Conservation (phyloP, 73 alveolate genomes). For the Paramecium bursaria region DNA sequence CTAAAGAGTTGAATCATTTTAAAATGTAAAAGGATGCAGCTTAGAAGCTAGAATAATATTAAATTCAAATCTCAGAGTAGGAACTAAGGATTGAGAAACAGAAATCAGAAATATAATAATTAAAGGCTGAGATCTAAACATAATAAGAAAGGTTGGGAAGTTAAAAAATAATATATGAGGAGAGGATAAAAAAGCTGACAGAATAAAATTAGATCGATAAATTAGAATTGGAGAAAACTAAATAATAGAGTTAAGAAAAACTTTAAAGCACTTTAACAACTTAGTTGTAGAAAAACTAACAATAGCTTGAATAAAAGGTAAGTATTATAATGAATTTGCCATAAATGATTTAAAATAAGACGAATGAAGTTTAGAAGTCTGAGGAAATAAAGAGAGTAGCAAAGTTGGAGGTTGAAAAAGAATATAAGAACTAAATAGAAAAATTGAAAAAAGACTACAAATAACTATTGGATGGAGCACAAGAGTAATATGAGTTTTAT, state of each 20-base stretch:
- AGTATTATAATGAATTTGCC: slow-evolving; percentile 63
- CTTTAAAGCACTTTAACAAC: slow-evolving; percentile 34
- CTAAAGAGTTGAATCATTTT: slow-evolving; percentile 53
- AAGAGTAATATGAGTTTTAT: slow-evolving; percentile 55
- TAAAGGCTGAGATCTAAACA: slow-evolving; percentile 8
- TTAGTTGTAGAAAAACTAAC: slow-evolving; percentile 39
- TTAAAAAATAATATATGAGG: slow-evolving; percentile 36
- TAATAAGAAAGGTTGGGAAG: slow-evolving; percentile 47
- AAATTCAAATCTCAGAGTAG: slow-evolving; percentile 18
- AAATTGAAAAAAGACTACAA: slow-evolving; percentile 50
- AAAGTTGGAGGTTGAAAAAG: slow-evolving; percentile 65
- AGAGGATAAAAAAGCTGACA: slow-evolving; percentile 10
- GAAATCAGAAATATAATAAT: slow-evolving; percentile 22
- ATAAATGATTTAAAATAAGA: slow-evolving; percentile 38
- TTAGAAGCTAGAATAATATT: slow-evolving; percentile 22
- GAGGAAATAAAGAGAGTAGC: slow-evolving; percentile 64
- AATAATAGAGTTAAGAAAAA: slow-evolving; percentile 48
- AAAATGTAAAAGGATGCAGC: slow-evolving; percentile 63
- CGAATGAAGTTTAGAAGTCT: slow-evolving; percentile 54
- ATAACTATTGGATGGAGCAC: background rate
- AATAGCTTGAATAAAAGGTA: slow-evolving; percentile 53
- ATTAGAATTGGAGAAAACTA: slow-evolving; percentile 3
- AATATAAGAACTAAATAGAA: slow-evolving; percentile 61
- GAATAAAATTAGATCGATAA: background rate
- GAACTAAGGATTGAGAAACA: slow-evolving; percentile 60